Conservation (phyloP, 192 early-diverging fungal genomes). For the Geosiphon pyriformis region DNA sequence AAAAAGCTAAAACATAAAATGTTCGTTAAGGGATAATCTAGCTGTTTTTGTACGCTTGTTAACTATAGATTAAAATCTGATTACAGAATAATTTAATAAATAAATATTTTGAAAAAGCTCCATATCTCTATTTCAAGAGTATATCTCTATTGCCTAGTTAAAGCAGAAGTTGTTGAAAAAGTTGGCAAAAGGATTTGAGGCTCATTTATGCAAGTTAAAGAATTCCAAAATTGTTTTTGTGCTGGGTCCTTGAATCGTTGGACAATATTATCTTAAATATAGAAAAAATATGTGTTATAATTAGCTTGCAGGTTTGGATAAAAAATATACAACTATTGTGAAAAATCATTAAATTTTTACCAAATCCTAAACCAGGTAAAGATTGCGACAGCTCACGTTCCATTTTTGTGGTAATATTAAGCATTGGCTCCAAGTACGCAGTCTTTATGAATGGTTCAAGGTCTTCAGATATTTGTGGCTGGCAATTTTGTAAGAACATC, state of each 20-base stretch:
- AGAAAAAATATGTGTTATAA: neutral
- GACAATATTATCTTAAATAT: neutral
- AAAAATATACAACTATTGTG: neutral
- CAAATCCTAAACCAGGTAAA: neutral
- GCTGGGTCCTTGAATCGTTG: neutral
- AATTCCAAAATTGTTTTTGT: constrained; percentile 3
- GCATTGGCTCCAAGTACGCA: constrained; percentile 6
- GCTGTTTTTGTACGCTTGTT: too few species aligned
- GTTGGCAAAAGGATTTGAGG: neutral
- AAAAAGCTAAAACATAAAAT: too few species aligned
- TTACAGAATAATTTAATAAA: too few species aligned
- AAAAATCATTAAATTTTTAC: neutral
- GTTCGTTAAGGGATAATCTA: too few species aligned
- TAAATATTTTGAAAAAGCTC: too few species aligned
- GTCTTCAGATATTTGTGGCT: neutral
- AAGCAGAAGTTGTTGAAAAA: neutral
- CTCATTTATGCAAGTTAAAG: neutral
- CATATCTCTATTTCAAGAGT: too few species aligned
- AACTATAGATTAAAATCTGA: too few species aligned
- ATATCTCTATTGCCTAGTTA: too few species aligned
- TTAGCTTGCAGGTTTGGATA: neutral
- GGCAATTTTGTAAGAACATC: constrained; percentile 25
- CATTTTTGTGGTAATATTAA: neutral
- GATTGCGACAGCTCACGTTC: neutral
- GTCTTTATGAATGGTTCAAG: constrained; percentile 2